phyloP scores from a whole-genome alignment of 768 basidiomycete species.

The Termitomyces sp. region DNA sequence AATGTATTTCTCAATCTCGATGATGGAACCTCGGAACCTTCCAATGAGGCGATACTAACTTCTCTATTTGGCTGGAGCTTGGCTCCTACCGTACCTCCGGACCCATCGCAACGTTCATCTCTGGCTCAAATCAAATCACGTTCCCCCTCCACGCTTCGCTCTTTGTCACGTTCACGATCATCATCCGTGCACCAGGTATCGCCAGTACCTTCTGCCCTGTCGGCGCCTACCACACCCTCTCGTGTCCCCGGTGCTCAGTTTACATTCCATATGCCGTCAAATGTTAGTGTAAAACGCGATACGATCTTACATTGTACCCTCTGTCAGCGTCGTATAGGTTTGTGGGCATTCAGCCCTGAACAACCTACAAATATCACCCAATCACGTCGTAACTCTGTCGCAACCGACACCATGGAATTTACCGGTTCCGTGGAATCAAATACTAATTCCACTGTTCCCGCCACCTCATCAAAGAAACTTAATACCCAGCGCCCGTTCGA shows the following conservation, averaged over 20 bases:
- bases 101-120: constrained; percentile 22
- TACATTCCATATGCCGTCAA: constrained; percentile 20
- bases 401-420: constrained; percentile 1
- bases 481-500: constrained; percentile 53
- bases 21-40: constrained; percentile 17
- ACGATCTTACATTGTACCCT: constrained; percentile 58
- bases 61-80: constrained; percentile 49
- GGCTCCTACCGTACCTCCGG: constrained; percentile 27
- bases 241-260: constrained; percentile 16
- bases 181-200: constrained; percentile 23
- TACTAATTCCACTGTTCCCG: constrained; percentile 12
- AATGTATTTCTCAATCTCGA: constrained; percentile 11
- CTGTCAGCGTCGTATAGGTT: constrained; percentile 73
- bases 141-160: constrained; percentile 26
- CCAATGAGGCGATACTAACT: constrained; percentile 36
- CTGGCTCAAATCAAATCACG: constrained; percentile 28
- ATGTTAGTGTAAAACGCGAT: constrained; percentile 29
- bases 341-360: constrained; percentile 59
- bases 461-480: constrained; percentile 21
- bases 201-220: constrained; percentile 5
- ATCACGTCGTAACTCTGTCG: background rate
- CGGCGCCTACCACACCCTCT: constrained; percentile 9
- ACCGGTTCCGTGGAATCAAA: constrained; percentile 3
- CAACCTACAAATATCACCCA: constrained; percentile 1
- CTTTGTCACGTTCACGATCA: constrained; percentile 28